Evolutionary conservation across 768 basidiomycete species (phyloP).

Genomic region (Boletus insuetus): DNA sequence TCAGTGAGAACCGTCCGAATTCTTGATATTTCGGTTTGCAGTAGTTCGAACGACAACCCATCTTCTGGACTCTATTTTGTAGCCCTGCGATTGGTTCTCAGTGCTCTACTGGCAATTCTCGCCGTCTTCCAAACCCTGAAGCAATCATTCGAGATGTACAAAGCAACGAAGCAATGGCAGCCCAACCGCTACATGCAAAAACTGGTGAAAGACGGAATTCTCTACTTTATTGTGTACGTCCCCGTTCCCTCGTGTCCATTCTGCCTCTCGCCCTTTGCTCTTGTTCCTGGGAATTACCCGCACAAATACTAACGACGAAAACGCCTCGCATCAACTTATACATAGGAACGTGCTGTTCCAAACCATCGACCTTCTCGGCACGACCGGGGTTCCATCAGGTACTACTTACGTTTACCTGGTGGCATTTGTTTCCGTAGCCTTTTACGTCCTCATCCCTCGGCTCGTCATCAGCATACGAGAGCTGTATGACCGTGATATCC

Average conservation of each 20-base stretch:
- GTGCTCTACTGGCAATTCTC: not conserved
- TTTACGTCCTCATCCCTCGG: not conserved
- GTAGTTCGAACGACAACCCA: not conserved
- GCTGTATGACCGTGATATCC: not conserved
- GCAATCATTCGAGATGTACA: not conserved
- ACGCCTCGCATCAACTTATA: slow-evolving; percentile 21
- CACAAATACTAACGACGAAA: slow-evolving; percentile 30
- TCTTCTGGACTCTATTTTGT: not conserved
- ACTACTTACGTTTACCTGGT: no score
- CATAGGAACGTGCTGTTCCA: no score
- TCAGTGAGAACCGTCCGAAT: not conserved
- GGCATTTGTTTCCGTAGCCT: no score
- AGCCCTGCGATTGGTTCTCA: not conserved
- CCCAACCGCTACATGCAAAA: not conserved
- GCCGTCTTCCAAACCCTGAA: not conserved
- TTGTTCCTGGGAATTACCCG: no score
- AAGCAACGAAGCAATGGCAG: not conserved
- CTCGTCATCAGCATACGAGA: not conserved
- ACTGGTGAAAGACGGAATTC: not conserved
- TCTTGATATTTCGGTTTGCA: not conserved
- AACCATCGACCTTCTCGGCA: no score
- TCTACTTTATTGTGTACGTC: not conserved
- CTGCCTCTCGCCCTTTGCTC: no score
- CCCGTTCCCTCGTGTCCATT: no score
- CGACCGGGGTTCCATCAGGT: fast-evolving